Conservation (phyloP, 495 filamentous ascomycete species). For the Penicillium waksmanii region DNA sequence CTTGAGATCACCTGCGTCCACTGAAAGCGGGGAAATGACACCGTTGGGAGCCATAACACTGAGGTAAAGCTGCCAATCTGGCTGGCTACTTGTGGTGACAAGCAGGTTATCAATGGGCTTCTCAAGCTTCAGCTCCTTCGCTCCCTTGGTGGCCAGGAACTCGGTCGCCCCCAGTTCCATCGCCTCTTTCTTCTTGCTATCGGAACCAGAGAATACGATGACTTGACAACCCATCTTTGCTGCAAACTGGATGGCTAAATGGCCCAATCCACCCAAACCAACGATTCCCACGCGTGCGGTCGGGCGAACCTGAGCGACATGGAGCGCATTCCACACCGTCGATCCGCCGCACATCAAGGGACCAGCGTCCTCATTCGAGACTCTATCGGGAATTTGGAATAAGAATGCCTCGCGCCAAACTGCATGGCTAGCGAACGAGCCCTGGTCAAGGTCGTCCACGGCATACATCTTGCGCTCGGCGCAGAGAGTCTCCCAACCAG, state of each 20-base stretch:
- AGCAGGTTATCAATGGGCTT: slow-evolving; percentile 48
- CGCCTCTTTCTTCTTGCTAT: slow-evolving; percentile 62
- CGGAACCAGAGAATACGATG: slow-evolving; percentile 59
- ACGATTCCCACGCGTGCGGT: slow-evolving; percentile 61
- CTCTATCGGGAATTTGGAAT: slow-evolving; percentile 55
- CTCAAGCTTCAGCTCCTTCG: slow-evolving; percentile 37
- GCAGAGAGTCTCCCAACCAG: slow-evolving; percentile 59
- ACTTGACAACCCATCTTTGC: slow-evolving; percentile 66
- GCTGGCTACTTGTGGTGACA: slow-evolving; percentile 50
- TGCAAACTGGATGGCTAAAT: slow-evolving; percentile 67
- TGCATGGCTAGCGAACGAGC: slow-evolving; percentile 56
- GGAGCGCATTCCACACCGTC: slow-evolving; percentile 52
- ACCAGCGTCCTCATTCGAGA: slow-evolving; percentile 52
- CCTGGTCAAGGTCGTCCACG: slow-evolving; percentile 53
- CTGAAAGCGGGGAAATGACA: slow-evolving; percentile 56
- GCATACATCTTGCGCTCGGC: slow-evolving; percentile 54
- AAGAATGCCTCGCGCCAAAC: slow-evolving; percentile 60
- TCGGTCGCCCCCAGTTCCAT: slow-evolving; percentile 53
- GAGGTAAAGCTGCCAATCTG: slow-evolving; percentile 45
- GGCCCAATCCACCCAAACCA: slow-evolving; percentile 65
- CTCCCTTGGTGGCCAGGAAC: slow-evolving; percentile 51
- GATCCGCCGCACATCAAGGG: slow-evolving; percentile 61
- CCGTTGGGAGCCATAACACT: slow-evolving; percentile 47
- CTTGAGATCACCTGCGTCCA: slow-evolving; percentile 51
- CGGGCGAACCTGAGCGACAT: slow-evolving; percentile 44